phyloP scores from a whole-genome alignment of 179 eudicot species.

The Camellia oleifera region DNA sequence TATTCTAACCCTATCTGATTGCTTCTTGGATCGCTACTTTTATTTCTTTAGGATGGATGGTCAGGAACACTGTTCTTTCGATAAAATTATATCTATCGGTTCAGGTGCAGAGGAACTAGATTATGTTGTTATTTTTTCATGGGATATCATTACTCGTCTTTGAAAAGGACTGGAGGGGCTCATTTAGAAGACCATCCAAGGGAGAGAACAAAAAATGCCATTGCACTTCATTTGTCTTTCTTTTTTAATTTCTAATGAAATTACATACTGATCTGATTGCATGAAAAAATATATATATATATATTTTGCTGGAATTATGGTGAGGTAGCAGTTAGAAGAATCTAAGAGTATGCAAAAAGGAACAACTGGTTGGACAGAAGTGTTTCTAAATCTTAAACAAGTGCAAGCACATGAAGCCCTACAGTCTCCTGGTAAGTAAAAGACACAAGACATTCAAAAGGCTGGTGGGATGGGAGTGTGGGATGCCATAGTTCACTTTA shows the following conservation, averaged over 20 bases:
- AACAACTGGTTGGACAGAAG: neutral
- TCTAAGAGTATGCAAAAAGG: neutral
- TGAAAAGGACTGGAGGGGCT: no score
- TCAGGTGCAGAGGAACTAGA: constrained; percentile 3
- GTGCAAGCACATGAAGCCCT: constrained; percentile 19
- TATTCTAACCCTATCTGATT: neutral
- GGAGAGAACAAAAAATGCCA: no score
- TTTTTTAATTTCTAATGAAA: neutral
- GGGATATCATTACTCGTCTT: no score
- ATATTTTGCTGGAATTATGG: no score
- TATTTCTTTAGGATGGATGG: neutral
- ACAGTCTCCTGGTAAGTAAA: neutral
- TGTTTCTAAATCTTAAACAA: neutral
- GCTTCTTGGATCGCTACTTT: neutral
- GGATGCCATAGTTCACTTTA: constrained; percentile 11
- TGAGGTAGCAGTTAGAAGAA: neutral
- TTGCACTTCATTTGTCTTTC: no score
- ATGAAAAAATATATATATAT: no score
- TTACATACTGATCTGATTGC: neutral
- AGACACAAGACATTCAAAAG: neutral
- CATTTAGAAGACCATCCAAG: no score
- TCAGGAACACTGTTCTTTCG: neutral
- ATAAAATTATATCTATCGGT: neutral
- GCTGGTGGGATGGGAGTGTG: neutral
- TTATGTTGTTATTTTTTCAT: neutral